Conservation (phyloP, 1,284 basidiomycete genomes). For the Phlebopus sp. region DNA sequence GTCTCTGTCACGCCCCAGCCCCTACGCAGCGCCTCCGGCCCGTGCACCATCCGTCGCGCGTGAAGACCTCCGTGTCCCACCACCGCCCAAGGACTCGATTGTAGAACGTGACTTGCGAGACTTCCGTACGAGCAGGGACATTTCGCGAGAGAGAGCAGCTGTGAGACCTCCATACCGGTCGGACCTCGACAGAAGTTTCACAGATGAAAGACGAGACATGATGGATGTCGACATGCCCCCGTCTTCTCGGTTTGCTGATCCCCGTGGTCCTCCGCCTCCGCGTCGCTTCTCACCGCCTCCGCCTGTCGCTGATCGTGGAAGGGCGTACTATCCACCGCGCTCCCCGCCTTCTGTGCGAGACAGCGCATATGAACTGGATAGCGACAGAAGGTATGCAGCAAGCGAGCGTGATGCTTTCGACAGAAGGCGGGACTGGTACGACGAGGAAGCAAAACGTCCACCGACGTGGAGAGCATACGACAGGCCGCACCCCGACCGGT, state of each 20-base stretch:
- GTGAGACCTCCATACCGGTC: constrained; percentile 28
- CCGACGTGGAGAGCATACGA: constrained; percentile 29
- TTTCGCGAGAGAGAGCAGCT: constrained; percentile 34
- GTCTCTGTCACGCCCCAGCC: constrained; percentile 5
- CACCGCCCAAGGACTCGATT: constrained; percentile 24
- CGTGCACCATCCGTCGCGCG: constrained; percentile 31
- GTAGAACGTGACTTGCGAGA: constrained; percentile 28
- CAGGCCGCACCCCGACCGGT: constrained; percentile 13
- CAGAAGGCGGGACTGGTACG: constrained; percentile 35
- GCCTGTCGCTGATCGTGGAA: constrained; percentile 15
- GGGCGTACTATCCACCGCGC: constrained; percentile 21
- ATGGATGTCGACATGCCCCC: constrained; percentile 30
- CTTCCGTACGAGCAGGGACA: constrained; percentile 29
- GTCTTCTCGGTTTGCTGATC: constrained; percentile 29
- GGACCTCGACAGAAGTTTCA: constrained; percentile 31
- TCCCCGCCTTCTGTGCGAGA: constrained; percentile 24
- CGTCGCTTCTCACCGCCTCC: constrained; percentile 26
- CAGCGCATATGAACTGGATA: constrained; percentile 20
- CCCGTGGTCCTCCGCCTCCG: constrained; percentile 23
- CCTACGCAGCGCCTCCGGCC: constrained; percentile 12
- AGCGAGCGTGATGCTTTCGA: constrained; percentile 29
- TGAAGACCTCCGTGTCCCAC: constrained; percentile 31
- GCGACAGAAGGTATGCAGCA: constrained; percentile 23
- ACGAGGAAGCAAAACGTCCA: constrained; percentile 36
- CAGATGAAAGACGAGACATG: constrained; percentile 34